Percentiles rank a stretch among this genome's conserved stretches.
phyloP scores from a whole-genome alignment of 1,284 basidiomycete species.

The Golubevia pallescens region DNA sequence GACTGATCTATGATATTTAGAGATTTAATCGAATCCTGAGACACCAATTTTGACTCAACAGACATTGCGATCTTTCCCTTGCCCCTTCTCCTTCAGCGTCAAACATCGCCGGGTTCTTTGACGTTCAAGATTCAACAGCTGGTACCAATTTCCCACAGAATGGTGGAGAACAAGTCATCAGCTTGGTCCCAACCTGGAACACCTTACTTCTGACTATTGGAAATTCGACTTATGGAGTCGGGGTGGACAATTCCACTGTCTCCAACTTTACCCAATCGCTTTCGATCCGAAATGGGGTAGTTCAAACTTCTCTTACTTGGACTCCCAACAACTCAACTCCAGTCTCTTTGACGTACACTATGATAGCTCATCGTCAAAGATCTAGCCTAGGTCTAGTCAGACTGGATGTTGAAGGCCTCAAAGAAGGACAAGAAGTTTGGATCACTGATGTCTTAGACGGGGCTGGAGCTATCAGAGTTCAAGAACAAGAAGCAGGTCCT shows the following conservation, averaged over 20 bases:
- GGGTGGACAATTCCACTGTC: conserved; percentile 16
- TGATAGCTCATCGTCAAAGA: conserved; percentile 31
- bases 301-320: conserved; percentile 36
- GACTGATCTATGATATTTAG: not conserved
- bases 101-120: conserved; percentile 46
- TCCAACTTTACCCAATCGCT: conserved; percentile 37
- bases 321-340: conserved; percentile 2
- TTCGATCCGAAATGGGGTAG: conserved; percentile 37
- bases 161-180: conserved; percentile 42
- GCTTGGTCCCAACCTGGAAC: conserved; percentile 41
- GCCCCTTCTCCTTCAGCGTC: conserved; percentile 5
- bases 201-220: conserved; percentile 33
- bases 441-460: conserved; percentile 52
- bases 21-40: too few relatives aligned
- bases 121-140: conserved; percentile 26
- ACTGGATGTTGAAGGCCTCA: conserved; percentile 22
- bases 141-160: conserved; percentile 45
- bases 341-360: conserved; percentile 28
- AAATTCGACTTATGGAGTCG: conserved; percentile 24
- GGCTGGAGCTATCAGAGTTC: conserved; percentile 34
- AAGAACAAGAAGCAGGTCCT: conserved; percentile 17
- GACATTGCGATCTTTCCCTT: conserved; percentile 15
- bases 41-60: conserved; percentile 23
- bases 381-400: conserved; percentile 34
- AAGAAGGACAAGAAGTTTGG: conserved; percentile 11